These are phyloP conservation scores for Monosporascus sp. DNA, from an alignment of 2,329 filamentous ascomycete species.

Conservation along the genomic window DNA sequence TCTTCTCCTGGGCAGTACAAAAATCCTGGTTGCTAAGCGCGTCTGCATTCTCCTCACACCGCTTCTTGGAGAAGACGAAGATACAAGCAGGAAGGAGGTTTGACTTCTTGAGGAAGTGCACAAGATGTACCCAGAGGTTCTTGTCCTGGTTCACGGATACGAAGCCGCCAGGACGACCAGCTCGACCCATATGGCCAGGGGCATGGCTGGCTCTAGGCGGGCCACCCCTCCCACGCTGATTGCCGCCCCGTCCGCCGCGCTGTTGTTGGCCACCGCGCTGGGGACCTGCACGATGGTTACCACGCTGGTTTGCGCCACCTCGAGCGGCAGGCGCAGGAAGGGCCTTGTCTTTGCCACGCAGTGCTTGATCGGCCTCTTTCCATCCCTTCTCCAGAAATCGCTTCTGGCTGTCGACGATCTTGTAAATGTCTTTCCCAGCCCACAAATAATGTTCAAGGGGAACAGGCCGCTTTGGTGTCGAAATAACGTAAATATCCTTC, in stretches of 20 bases:
- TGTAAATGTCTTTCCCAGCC: conserved; percentile 87
- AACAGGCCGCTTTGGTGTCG: conserved; percentile 89
- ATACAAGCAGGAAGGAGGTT: conserved; percentile 88
- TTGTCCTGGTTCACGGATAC: conserved; percentile 91
- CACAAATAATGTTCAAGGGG: conserved; percentile 95
- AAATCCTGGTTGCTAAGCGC: conserved; percentile 94
- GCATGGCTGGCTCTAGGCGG: conserved; percentile 55
- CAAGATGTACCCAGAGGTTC: conserved; percentile 93
- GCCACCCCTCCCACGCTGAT: conserved; percentile 51
- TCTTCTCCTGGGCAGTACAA: conserved; percentile 89
- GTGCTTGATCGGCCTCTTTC: conserved; percentile 83
- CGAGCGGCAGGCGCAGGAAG: conserved; percentile 35
- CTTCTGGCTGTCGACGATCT: conserved; percentile 92
- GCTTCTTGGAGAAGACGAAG: conserved; percentile 97
- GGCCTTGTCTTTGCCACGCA: conserved; percentile 74
- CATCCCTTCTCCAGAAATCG: conserved; percentile 87
- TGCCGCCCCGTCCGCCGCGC: conserved; percentile 44
- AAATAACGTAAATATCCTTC: conserved; percentile 98
- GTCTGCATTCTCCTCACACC: conserved; percentile 95
- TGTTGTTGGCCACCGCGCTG: conserved; percentile 44
- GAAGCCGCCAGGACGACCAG: conserved; percentile 77
- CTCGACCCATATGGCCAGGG: conserved; percentile 83
- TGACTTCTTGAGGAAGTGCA: conserved; percentile 83
- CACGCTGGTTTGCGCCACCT: conserved; percentile 44
- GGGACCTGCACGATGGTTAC: conserved; percentile 47